A percentile compares a stretch with the other conserved stretches of the same genome.
Conservation (phyloP, 345 rosid genomes). For the Ceriops tagal region DNA sequence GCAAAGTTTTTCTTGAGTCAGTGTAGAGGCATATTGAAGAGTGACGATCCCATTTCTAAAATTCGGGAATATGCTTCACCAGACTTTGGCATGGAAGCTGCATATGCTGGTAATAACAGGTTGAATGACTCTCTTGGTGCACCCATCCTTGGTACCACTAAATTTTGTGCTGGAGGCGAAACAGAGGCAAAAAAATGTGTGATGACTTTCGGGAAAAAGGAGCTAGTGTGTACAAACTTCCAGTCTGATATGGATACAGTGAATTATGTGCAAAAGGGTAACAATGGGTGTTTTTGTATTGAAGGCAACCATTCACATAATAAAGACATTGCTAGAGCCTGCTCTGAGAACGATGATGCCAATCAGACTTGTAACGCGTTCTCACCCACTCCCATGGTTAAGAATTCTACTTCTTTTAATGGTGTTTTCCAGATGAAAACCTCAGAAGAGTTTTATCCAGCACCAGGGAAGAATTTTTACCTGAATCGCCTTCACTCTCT, state of each 20-base stretch:
- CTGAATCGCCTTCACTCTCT: constrained; percentile 62
- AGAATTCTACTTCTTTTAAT: constrained; percentile 18
- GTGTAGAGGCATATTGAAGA: constrained; percentile 54
- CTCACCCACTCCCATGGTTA: constrained; percentile 9
- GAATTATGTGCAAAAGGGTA: not conserved
- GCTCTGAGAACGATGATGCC: constrained; percentile 12
- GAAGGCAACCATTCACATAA: constrained; percentile 21
- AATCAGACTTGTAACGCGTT: constrained; percentile 9
- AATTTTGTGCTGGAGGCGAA: constrained; percentile 23
- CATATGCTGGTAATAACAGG: constrained; percentile 18
- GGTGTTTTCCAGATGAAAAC: constrained; percentile 14
- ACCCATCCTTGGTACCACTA: constrained; percentile 6
- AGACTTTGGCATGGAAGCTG: constrained; percentile 24
- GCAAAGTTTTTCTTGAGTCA: constrained; percentile 40
- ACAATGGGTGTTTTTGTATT: constrained; percentile 14
- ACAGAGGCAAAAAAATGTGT: constrained; percentile 19
- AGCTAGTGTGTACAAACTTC: constrained; percentile 15
- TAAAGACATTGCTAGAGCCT: constrained; percentile 18
- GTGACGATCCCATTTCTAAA: constrained; percentile 56
- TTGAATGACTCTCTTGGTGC: constrained; percentile 11
- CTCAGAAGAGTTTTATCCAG: constrained; percentile 16
- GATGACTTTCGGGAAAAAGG: constrained; percentile 20
- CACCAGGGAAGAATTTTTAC: constrained; percentile 71
- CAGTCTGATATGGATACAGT: not conserved
- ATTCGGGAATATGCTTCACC: constrained; percentile 35